Percentiles rank a stretch among this genome's conserved stretches.
Conservation (phyloP, 2,329 filamentous ascomycete species). For the Aschersonia sp. region DNA sequence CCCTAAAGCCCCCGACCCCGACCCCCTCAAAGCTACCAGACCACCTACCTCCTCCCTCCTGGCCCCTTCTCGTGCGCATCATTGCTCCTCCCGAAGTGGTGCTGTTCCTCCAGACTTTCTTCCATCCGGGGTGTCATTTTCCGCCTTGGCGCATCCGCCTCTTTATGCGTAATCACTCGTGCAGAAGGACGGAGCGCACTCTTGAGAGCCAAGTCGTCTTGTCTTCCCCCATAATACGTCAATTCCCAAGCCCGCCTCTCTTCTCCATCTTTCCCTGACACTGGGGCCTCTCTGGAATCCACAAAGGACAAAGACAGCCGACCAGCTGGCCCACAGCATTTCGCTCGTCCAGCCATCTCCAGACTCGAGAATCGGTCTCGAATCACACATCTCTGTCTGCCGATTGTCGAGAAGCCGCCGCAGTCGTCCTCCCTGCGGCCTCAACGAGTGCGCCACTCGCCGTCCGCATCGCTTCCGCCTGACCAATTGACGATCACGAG, state of each 20-base stretch:
- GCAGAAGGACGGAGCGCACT: background rate
- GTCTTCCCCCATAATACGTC: background rate
- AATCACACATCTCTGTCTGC: conserved; percentile 5
- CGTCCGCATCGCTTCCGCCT: background rate
- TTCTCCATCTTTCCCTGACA: conserved; percentile 4
- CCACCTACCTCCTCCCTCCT: background rate
- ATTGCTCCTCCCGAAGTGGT: background rate
- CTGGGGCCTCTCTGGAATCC: conserved; percentile 4
- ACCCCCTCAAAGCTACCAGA: background rate
- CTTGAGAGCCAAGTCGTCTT: too few relatives aligned
- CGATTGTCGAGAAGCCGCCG: conserved; percentile 7
- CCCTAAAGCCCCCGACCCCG: too few relatives aligned
- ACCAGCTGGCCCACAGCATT: conserved; percentile 18
- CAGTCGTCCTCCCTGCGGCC: background rate
- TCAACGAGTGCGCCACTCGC: background rate
- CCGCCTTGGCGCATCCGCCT: background rate
- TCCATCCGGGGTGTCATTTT: background rate
- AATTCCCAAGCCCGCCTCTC: background rate
- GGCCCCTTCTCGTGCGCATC: background rate
- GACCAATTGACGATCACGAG: conserved; percentile 1
- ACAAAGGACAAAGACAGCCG: conserved; percentile 19
- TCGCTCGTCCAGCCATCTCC: conserved; percentile 28
- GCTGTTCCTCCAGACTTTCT: background rate
- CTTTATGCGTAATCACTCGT: background rate
- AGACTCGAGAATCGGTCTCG: conserved; percentile 18